phyloP scores from a whole-genome alignment of 257 asterid species.

The Solanum sejunctum region DNA sequence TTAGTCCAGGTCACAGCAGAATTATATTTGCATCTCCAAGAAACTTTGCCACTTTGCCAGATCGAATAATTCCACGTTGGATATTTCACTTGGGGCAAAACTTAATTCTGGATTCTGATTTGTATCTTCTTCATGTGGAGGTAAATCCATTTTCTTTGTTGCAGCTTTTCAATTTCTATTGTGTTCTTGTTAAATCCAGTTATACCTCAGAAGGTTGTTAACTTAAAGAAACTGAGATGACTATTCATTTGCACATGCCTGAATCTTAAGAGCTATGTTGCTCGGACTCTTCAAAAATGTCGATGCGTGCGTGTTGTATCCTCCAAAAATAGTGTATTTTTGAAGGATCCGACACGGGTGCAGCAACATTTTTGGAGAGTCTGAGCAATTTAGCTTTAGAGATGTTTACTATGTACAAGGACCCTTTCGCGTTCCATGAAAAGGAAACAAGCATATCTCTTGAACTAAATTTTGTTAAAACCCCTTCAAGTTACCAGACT shows the following conservation, averaged over 20 bases:
- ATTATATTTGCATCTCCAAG: slow-evolving; percentile 54
- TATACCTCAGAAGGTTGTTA: not conserved
- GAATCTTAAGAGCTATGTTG: not conserved
- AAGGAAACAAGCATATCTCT: not conserved
- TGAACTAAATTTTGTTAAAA: not conserved
- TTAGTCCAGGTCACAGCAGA: slow-evolving; percentile 75
- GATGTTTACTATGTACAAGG: not conserved
- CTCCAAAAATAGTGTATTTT: no score
- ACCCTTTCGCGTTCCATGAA: not conserved
- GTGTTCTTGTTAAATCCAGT: not conserved
- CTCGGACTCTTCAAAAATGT: no score
- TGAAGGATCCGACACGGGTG: no score
- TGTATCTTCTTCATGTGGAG: slow-evolving; percentile 69
- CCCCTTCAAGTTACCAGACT: not conserved
- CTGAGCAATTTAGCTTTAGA: not conserved
- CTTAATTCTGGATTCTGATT: slow-evolving; percentile 67
- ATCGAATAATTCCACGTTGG: slow-evolving; percentile 59
- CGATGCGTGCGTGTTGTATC: no score
- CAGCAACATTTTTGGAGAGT: no score
- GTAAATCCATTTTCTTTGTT: slow-evolving; percentile 5
- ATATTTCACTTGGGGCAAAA: slow-evolving; percentile 57
- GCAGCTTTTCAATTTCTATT: not conserved
- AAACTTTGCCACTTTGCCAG: slow-evolving; percentile 58
- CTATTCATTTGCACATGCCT: not conserved
- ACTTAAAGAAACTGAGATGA: not conserved